Conservation (phyloP, 352 stramenopile species). For the Pelagophyceae sp. region DNA sequence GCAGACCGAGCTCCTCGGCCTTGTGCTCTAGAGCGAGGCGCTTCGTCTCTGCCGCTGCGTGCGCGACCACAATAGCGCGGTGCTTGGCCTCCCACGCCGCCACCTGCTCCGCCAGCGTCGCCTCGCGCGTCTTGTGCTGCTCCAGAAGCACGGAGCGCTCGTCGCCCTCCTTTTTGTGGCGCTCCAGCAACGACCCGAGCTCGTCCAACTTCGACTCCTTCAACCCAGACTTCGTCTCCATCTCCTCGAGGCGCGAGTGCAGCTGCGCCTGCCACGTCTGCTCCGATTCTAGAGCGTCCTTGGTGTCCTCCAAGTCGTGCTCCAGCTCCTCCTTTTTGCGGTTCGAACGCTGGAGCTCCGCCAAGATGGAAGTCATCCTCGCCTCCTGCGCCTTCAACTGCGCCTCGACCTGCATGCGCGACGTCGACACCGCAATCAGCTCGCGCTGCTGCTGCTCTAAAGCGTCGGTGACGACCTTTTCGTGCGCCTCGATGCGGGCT, state of each 20-base stretch:
- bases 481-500: neutral
- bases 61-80: neutral
- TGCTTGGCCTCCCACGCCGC: neutral
- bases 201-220: constrained; percentile 55
- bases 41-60: neutral
- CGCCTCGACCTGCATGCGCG: constrained; percentile 67
- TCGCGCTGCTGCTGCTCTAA: constrained; percentile 54
- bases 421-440: constrained; percentile 63
- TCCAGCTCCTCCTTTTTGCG: constrained; percentile 55
- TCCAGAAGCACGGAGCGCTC: constrained; percentile 45
- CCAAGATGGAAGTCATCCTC: constrained; percentile 54
- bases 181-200: constrained; percentile 42
- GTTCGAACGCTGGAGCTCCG: constrained; percentile 59
- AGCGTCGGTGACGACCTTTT: constrained; percentile 59
- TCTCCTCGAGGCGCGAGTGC: constrained; percentile 55
- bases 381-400: constrained; percentile 41
- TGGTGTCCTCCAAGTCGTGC: constrained; percentile 37
- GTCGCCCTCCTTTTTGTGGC: neutral
- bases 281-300: constrained; percentile 9
- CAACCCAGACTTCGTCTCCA: constrained; percentile 50
- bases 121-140: constrained; percentile 62
- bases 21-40: neutral
- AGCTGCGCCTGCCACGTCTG: constrained; percentile 49
- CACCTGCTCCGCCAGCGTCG: constrained; percentile 51
- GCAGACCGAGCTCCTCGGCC: neutral